Conservation (phyloP, 352 stramenopile species). For the Globisporangium emineosum region DNA sequence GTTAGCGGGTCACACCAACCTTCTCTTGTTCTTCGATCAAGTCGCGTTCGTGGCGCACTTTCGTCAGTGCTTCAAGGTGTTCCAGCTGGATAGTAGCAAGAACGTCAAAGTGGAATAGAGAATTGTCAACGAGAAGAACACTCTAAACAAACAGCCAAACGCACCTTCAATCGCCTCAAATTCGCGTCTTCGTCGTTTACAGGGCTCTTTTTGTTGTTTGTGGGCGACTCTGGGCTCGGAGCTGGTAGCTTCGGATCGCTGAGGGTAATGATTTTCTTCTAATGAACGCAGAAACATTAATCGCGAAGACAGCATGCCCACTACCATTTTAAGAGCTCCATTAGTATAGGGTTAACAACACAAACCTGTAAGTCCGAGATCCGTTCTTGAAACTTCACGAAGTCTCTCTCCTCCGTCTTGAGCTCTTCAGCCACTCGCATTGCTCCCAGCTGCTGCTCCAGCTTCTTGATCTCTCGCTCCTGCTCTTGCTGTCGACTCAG, state of each 20-base stretch:
- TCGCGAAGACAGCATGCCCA: background rate
- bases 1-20: too few species aligned
- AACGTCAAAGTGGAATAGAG: background rate
- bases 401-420: slow-evolving; percentile 13
- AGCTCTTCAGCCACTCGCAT: slow-evolving; percentile 9
- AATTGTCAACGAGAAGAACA: background rate
- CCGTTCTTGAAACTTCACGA: slow-evolving; percentile 15
- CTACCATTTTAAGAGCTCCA: background rate
- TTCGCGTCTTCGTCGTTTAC: slow-evolving; percentile 22
- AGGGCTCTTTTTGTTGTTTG: background rate
- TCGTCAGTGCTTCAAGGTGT: slow-evolving; percentile 40
- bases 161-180: slow-evolving; percentile 43
- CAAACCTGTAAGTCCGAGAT: slow-evolving; percentile 14
- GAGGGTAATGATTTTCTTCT: slow-evolving; percentile 7
- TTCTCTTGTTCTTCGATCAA: slow-evolving; percentile 63
- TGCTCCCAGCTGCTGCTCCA: slow-evolving; percentile 18
- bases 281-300: background rate
- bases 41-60: slow-evolving; percentile 50
- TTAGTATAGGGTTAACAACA: background rate
- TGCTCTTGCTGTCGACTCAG: slow-evolving; percentile 15
- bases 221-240: background rate
- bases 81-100: slow-evolving; percentile 15
- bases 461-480: slow-evolving; percentile 13
- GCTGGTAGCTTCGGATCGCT: background rate
- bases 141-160: too few species aligned